phyloP scores from a whole-genome alignment of 225 moss, liverwort and hornwort species.

The Polytrichum commune region DNA sequence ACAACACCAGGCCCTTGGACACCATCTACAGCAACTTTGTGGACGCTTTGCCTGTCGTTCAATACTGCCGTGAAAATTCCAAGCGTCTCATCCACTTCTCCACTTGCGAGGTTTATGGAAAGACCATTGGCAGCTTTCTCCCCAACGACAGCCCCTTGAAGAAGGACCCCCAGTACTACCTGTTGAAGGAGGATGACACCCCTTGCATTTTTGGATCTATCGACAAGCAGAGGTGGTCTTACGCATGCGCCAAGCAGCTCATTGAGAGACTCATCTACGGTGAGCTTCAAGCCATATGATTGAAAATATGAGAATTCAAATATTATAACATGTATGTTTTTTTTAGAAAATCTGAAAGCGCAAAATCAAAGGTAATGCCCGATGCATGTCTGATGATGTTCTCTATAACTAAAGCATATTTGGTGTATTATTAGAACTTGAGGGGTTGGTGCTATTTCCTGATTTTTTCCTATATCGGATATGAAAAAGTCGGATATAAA shows the following conservation, averaged over 20 bases:
- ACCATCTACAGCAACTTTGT: slow-evolving; percentile 68
- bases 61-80: slow-evolving; percentile 35
- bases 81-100: slow-evolving; percentile 62
- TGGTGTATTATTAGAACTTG: too few species aligned
- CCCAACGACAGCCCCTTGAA: slow-evolving; percentile 39
- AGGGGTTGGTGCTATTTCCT: too few species aligned
- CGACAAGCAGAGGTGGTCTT: slow-evolving; percentile 60
- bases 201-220: slow-evolving; percentile 60
- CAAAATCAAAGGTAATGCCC: too few species aligned
- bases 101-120: slow-evolving; percentile 63
- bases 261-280: slow-evolving; percentile 57
- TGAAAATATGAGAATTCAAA: too few species aligned
- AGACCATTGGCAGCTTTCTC: slow-evolving; percentile 57
- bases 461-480: too few species aligned
- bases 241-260: slow-evolving; percentile 59
- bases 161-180: slow-evolving; percentile 39
- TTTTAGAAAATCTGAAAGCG: too few species aligned
- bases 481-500: too few species aligned
- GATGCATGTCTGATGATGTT: too few species aligned
- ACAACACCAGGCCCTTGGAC: slow-evolving; percentile 57
- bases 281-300: background rate
- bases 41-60: slow-evolving; percentile 59
- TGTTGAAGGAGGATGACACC: slow-evolving; percentile 47
- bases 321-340: too few species aligned
- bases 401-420: too few species aligned